These are phyloP conservation scores for Amorphotheca resinae DNA, from an alignment of 495 filamentous ascomycete species.

Conservation along the genomic window DNA sequence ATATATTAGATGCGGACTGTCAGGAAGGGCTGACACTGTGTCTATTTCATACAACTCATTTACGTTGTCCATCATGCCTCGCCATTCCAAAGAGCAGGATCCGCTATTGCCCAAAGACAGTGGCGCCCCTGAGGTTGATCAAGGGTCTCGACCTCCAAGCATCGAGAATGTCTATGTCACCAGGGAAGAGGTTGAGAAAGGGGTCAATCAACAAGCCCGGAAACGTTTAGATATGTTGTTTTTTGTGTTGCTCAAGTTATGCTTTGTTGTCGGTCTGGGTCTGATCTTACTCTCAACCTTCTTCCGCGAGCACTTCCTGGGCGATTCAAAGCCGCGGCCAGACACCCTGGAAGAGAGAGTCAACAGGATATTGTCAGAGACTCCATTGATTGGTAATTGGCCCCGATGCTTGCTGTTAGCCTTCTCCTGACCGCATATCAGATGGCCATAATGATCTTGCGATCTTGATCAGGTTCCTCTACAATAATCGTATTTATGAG, in stretches of 20 bases:
- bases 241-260: neutral
- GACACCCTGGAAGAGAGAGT: conserved; percentile 51
- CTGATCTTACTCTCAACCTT: neutral
- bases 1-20: too few relatives aligned
- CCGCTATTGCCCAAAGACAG: conserved; percentile 14
- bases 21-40: neutral
- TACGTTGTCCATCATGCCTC: conserved; percentile 10
- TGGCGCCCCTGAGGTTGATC: conserved; percentile 15
- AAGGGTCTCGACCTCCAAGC: conserved; percentile 14
- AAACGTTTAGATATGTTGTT: neutral
- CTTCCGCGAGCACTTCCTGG: conserved; percentile 5
- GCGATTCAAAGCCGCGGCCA: conserved; percentile 11
- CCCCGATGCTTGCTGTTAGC: neutral
- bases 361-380: conserved; percentile 52
- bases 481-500: conserved; percentile 67
- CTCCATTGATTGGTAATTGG: conserved; percentile 65
- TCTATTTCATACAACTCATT: neutral
- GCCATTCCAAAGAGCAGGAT: conserved; percentile 10
- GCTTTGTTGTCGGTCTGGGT: neutral
- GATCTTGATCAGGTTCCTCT: conserved; percentile 52
- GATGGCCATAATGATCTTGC: conserved; percentile 92
- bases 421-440: conserved; percentile 23
- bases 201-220: neutral
- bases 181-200: neutral
- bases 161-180: conserved; percentile 6